These are phyloP conservation scores for Straminergon stramineum DNA, from an alignment of 225 moss, liverwort and hornwort species.

Conservation along the genomic window DNA sequence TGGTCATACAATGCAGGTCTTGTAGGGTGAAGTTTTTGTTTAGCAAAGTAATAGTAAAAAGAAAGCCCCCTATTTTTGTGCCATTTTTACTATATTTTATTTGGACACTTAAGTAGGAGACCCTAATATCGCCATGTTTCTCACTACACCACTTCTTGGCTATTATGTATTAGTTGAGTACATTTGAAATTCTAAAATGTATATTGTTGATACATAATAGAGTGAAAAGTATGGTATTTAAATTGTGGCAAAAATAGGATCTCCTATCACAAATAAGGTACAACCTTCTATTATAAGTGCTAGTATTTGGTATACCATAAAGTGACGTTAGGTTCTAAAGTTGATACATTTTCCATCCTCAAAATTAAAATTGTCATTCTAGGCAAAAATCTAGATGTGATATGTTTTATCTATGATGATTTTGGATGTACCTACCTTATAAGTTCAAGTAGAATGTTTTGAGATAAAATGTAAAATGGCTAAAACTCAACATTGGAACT, in stretches of 20 bases:
- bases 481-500: not conserved
- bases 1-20: too few species aligned
- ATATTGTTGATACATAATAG: too few species aligned
- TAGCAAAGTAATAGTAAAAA: too few species aligned
- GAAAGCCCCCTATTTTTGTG: too few species aligned
- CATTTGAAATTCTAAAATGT: not conserved
- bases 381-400: not conserved
- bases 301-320: not conserved
- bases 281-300: not conserved
- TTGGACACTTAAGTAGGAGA: too few species aligned
- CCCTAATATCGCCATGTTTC: not conserved
- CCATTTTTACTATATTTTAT: not conserved
- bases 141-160: rapidly evolving
- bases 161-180: not conserved
- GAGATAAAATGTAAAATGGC: not conserved
- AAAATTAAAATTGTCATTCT: not conserved
- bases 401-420: not conserved
- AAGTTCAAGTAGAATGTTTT: not conserved
- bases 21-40: too few species aligned
- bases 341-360: not conserved
- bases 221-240: rapidly evolving
- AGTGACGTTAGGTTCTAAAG: not conserved
- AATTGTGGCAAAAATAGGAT: not conserved
- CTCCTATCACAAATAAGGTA: not conserved
- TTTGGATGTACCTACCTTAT: not conserved